Base-by-base conservation (phyloP, 2,329 filamentous ascomycete genomes). In the Chlorencoelia australis region DNA sequence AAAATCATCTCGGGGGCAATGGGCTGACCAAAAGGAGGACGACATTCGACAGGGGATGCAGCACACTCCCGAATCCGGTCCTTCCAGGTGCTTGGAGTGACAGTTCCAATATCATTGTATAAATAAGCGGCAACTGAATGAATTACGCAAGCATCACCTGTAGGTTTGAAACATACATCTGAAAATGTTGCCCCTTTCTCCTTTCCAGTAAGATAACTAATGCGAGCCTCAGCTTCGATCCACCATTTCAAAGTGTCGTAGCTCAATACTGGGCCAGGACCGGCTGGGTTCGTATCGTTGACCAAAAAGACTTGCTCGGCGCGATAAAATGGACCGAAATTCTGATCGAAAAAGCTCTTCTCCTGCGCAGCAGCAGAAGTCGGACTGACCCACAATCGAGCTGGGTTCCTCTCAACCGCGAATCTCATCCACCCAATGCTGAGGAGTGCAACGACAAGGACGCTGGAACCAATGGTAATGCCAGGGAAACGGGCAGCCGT, bases 261-360 rank as follows among this genome's bases (percentile, higher is more conserved):
- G 58, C 75, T 87, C 39, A 98, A 63, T 2, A 96, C 86, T 1
- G 86, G 83, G 0, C 82, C 78, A 3, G 77, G 69, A 0, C 73
- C 74, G 3, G 68, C 67, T 2, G 69, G 51, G 1, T 70, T 58
- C 1, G 78, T 87, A 48, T 95, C 88, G 45, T 96, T 98, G 43
- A 96, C 86, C 10, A 98, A 60, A 58, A 98, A 98, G 1, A 79
- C 75, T 61, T 98, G 91, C 58, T 98, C 84, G 0, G 88, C 82
- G 26, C 91, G 82, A 61, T 91, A 98, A 55, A 98, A 98, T 0
- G 89, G 87, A 0, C 91, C 93, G 56, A 98, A 98, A 50, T 86
- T 87, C 22, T 73, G 59, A 56, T 98, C 93, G 47, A 96, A 98
- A 56, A 93, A 98, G 1, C 73, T 72, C 63, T 98, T 98, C 57